Conservation (phyloP, 192 early-diverging fungal genomes). For the Neocallimastix lanati region DNA sequence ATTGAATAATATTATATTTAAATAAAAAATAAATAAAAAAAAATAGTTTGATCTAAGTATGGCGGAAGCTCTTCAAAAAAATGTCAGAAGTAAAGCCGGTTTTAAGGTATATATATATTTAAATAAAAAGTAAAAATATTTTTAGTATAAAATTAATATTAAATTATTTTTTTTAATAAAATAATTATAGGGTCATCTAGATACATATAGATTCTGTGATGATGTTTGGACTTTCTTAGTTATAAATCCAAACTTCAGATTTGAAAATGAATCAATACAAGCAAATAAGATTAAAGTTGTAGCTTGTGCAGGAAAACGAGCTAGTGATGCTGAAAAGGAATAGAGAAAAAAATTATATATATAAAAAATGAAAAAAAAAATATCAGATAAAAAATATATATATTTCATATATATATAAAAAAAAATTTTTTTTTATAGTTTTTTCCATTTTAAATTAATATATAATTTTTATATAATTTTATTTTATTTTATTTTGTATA, state of each 20-base stretch:
- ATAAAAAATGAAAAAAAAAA: too few species aligned
- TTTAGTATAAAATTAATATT: neutral
- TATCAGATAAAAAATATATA: too few species aligned
- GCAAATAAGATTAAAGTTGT: slow-evolving; percentile 91
- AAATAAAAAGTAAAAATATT: neutral
- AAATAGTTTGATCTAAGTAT: slow-evolving; percentile 69
- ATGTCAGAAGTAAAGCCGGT: slow-evolving; percentile 59
- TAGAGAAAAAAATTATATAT: too few species aligned
- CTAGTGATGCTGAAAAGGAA: too few species aligned
- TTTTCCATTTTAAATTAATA: too few species aligned
- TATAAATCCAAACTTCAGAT: slow-evolving; percentile 63
- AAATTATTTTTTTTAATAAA: too few species aligned
- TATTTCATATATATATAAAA: too few species aligned
- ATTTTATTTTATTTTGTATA: too few species aligned
- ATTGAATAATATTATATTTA: too few species aligned
- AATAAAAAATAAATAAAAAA: neutral
- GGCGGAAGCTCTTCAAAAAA: slow-evolving; percentile 61
- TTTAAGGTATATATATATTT: slow-evolving; percentile 73
- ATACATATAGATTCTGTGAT: slow-evolving; percentile 86
- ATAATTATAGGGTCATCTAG: slow-evolving; percentile 50
- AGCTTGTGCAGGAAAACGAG: slow-evolving; percentile 33
- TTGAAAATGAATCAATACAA: slow-evolving; percentile 61
- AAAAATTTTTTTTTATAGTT: too few species aligned
- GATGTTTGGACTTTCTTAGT: slow-evolving; percentile 98
- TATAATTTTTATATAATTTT: too few species aligned